Conservation (phyloP, 2,329 filamentous ascomycete species). For the Aspergillus cejpii region DNA sequence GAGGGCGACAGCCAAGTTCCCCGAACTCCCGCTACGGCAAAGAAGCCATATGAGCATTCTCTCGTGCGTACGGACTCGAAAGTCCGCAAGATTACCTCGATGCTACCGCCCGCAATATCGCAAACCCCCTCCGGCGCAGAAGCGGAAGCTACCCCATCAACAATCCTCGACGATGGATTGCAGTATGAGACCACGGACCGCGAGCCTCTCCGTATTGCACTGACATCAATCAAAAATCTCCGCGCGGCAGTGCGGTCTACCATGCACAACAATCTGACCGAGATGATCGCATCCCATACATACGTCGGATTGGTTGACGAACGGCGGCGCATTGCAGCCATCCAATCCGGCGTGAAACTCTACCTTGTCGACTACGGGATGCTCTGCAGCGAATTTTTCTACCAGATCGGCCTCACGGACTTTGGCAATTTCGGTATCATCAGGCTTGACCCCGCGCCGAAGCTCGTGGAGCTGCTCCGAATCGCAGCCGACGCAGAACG, state of each 20-base stretch:
- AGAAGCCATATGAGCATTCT: conserved; percentile 71
- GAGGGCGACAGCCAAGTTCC: conserved; percentile 34
- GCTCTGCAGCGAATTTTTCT: conserved; percentile 81
- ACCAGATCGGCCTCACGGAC: conserved; percentile 88
- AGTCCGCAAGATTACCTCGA: conserved; percentile 89
- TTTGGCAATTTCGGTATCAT: conserved; percentile 92
- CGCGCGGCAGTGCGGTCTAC: conserved; percentile 71
- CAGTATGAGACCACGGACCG: conserved; percentile 68
- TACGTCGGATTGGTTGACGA: conserved; percentile 93
- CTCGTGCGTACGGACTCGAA: conserved; percentile 85
- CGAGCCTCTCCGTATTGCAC: conserved; percentile 61
- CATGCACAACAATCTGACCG: conserved; percentile 79
- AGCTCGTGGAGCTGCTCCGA: conserved; percentile 61
- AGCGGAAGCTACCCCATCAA: conserved; percentile 27
- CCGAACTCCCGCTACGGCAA: conserved; percentile 33
- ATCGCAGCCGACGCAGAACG: conserved; percentile 69
- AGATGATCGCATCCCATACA: conserved; percentile 78
- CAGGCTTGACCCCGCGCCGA: conserved; percentile 67
- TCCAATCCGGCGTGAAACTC: conserved; percentile 86
- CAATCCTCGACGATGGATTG: conserved; percentile 44
- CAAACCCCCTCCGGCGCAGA: conserved; percentile 24
- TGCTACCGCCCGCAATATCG: conserved; percentile 63
- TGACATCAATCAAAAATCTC: conserved; percentile 80
- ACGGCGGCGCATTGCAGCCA: conserved; percentile 75
- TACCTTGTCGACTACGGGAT: conserved; percentile 92